phyloP scores from a whole-genome alignment of 2,329 filamentous ascomycete species.

The Dactylellina cionopaga region DNA sequence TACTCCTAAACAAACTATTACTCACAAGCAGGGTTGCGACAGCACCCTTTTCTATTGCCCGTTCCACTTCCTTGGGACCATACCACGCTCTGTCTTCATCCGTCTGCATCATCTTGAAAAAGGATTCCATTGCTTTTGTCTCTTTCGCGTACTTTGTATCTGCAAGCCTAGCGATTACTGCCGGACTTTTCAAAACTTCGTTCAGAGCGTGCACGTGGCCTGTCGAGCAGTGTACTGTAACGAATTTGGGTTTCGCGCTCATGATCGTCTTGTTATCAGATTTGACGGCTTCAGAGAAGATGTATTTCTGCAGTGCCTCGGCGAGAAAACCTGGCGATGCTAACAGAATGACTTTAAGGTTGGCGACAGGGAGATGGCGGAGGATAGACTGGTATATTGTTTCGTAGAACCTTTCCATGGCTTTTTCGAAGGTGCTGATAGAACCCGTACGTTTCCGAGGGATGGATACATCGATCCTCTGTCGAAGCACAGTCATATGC shows the following conservation, averaged over 20 bases:
- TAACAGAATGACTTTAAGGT: slow-evolving; percentile 78
- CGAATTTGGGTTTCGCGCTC: slow-evolving; percentile 70
- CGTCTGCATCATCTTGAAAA: slow-evolving; percentile 78
- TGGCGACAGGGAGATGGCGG: slow-evolving; percentile 78
- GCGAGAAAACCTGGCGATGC: slow-evolving; percentile 92
- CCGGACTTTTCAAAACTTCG: slow-evolving; percentile 83
- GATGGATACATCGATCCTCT: slow-evolving; percentile 73
- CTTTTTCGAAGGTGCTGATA: slow-evolving; percentile 65
- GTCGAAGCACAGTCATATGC: slow-evolving; percentile 79
- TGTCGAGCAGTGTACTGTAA: slow-evolving; percentile 83
- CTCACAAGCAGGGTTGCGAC: slow-evolving; percentile 88
- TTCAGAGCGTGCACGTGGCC: slow-evolving; percentile 87
- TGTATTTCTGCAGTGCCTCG: slow-evolving; percentile 79
- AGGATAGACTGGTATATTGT: slow-evolving; percentile 79
- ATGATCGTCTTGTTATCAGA: slow-evolving; percentile 78
- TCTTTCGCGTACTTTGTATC: slow-evolving; percentile 90
- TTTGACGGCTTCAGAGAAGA: slow-evolving; percentile 70
- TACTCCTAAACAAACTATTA: slow-evolving; percentile 84
- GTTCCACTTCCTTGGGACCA: slow-evolving; percentile 81
- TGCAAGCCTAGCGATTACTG: slow-evolving; percentile 79
- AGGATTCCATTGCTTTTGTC: slow-evolving; percentile 83
- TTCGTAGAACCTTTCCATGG: slow-evolving; percentile 79
- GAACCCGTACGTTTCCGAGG: slow-evolving; percentile 73
- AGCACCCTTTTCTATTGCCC: slow-evolving; percentile 84
- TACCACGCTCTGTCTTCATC: slow-evolving; percentile 94